phyloP scores from a whole-genome alignment of 176 grass and related monocot genomes.

The Oryza rufipogon region DNA sequence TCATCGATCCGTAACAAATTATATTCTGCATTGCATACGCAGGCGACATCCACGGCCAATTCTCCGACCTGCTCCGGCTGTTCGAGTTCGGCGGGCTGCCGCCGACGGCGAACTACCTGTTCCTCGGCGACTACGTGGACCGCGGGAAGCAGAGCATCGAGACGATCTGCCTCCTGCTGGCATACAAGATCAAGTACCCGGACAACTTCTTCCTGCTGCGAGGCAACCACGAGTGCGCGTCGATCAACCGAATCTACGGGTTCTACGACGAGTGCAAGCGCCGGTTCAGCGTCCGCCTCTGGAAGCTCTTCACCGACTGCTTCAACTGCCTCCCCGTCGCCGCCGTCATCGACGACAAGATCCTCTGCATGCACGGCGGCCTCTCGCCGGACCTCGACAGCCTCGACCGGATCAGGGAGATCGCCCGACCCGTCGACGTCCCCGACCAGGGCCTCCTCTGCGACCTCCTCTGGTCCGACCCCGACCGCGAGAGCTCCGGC shows the following conservation, averaged over 20 bases:
- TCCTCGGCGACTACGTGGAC: constrained; percentile 80
- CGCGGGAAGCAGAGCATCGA: constrained; percentile 69
- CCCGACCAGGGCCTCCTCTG: constrained; percentile 70
- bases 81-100: constrained; percentile 65
- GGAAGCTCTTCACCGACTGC: constrained; percentile 72
- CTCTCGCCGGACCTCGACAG: constrained; percentile 62
- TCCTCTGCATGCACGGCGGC: constrained; percentile 70
- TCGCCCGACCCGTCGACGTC: constrained; percentile 59
- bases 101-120: constrained; percentile 53
- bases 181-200: constrained; percentile 68
- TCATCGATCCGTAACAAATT: background rate
- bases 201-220: constrained; percentile 69
- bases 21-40: background rate
- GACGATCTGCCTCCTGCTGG: constrained; percentile 65
- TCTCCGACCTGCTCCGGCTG: constrained; percentile 56
- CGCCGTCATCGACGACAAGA: constrained; percentile 61
- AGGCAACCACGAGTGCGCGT: constrained; percentile 76
- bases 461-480: constrained; percentile 75
- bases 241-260: constrained; percentile 79
- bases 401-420: constrained; percentile 53
- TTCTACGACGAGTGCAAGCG: constrained; percentile 90
- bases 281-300: constrained; percentile 62
- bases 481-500: constrained; percentile 39
- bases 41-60: constrained; percentile 74
- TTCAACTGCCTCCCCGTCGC: constrained; percentile 70